Conservation (phyloP, 192 early-diverging fungal genomes). For the Coemansia sp. region DNA sequence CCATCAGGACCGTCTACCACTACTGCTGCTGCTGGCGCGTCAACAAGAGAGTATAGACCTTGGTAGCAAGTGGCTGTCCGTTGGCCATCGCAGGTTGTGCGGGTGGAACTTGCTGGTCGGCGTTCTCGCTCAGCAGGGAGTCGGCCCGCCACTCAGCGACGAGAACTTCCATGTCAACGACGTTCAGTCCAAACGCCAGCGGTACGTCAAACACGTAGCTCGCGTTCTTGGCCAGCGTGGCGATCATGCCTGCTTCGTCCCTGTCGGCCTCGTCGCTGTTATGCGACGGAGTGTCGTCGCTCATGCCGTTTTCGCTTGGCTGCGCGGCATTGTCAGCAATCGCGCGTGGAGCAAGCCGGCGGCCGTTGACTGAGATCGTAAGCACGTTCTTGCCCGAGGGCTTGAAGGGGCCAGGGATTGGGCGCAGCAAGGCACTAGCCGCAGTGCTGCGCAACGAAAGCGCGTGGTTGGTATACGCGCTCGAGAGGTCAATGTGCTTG, state of each 20-base stretch:
- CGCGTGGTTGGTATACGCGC: conserved; percentile 34
- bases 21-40: neutral
- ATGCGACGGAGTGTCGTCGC: conserved; percentile 37
- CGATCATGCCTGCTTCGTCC: conserved; percentile 16
- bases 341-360: conserved; percentile 31
- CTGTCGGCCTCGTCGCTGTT: conserved; percentile 42
- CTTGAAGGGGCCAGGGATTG: conserved; percentile 44
- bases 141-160: conserved; percentile 36
- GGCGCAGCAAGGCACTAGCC: conserved; percentile 30
- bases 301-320: conserved; percentile 20
- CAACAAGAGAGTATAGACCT: neutral
- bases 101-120: conserved; percentile 53
- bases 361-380: conserved; percentile 28
- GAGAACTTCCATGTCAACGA: conserved; percentile 35
- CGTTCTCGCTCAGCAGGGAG: conserved; percentile 14
- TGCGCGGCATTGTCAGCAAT: conserved; percentile 21
- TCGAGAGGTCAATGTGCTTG: conserved; percentile 35
- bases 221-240: conserved; percentile 31
- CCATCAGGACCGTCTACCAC: neutral
- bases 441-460: conserved; percentile 26
- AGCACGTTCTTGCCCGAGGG: conserved; percentile 28
- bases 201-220: conserved; percentile 47
- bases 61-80: neutral
- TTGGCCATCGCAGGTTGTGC: conserved; percentile 6
- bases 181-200: conserved; percentile 36